These are phyloP conservation scores for Verticillium albo-atrum DNA, from an alignment of 2,329 filamentous ascomycete genomes.

Conservation along the genomic window DNA sequence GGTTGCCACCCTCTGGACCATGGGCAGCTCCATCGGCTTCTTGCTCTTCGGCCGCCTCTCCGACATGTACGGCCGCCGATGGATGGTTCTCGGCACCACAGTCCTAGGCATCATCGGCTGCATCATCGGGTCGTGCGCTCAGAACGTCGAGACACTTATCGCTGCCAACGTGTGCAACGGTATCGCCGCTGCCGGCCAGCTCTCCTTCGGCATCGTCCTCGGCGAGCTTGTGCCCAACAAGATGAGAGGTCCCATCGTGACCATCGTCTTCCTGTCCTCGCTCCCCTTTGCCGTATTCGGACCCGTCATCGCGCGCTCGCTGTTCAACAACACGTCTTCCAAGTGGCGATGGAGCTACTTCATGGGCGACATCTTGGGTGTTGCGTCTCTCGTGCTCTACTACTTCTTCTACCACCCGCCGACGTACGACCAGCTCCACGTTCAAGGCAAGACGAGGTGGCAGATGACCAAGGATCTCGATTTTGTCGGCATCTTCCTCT, in stretches of 20 bases:
- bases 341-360: slow-evolving; percentile 48
- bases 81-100: slow-evolving; percentile 29
- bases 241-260: slow-evolving; percentile 29
- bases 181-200: slow-evolving; percentile 32
- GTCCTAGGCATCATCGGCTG: slow-evolving; percentile 30
- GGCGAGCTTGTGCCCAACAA: slow-evolving; percentile 40
- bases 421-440: slow-evolving; percentile 36
- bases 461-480: slow-evolving; percentile 39
- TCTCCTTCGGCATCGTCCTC: slow-evolving; percentile 35
- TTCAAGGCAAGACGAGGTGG: slow-evolving; percentile 26
- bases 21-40: slow-evolving; percentile 32
- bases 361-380: slow-evolving; percentile 38
- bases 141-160: slow-evolving; percentile 30
- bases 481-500: slow-evolving; percentile 38
- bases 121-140: slow-evolving; percentile 28
- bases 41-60: slow-evolving; percentile 36
- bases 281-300: slow-evolving; percentile 38
- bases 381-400: slow-evolving; percentile 33
- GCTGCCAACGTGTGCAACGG: slow-evolving; percentile 31
- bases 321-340: slow-evolving; percentile 34
- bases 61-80: slow-evolving; percentile 37
- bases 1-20: slow-evolving; percentile 30
- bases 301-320: slow-evolving; percentile 39
- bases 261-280: slow-evolving; percentile 32
- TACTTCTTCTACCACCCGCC: slow-evolving; percentile 43